Conservation (phyloP, 352 stramenopile species). For the Phytophthora ohioensis region DNA sequence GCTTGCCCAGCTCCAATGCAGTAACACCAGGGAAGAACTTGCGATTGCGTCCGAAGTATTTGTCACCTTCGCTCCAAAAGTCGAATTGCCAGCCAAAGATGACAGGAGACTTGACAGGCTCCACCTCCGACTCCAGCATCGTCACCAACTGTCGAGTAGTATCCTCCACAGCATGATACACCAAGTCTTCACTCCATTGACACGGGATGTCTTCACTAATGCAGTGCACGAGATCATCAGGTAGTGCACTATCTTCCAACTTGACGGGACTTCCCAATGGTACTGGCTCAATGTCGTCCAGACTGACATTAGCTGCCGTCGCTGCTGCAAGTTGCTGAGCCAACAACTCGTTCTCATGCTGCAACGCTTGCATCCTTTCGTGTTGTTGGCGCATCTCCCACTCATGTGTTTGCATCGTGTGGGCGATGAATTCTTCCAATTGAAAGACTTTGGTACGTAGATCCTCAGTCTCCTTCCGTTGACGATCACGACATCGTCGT, state of each 20-base stretch:
- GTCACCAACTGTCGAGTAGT: conserved; percentile 52
- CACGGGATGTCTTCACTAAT: conserved; percentile 23
- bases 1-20: conserved; percentile 62
- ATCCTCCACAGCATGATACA: conserved; percentile 46
- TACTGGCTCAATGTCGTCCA: conserved; percentile 36
- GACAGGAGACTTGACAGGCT: conserved; percentile 48
- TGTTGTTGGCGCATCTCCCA: conserved; percentile 56
- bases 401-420: conserved; percentile 68
- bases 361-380: conserved; percentile 47
- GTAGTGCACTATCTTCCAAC: conserved; percentile 34
- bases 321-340: conserved; percentile 24
- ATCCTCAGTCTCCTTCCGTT: conserved; percentile 74
- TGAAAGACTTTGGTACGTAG: conserved; percentile 76
- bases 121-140: conserved; percentile 50
- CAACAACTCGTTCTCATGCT: conserved; percentile 58
- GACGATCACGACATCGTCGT: conserved; percentile 64
- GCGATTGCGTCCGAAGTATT: conserved; percentile 62
- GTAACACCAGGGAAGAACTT: conserved; percentile 72
- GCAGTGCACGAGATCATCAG: conserved; percentile 32
- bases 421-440: conserved; percentile 71
- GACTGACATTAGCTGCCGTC: not conserved
- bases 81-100: conserved; percentile 76
- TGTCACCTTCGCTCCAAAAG: conserved; percentile 61
- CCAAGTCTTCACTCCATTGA: conserved; percentile 42
- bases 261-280: conserved; percentile 38